Percentiles rank a stretch among this genome's conserved stretches.
phyloP scores from a whole-genome alignment of 306 rosid species.

The Sicyos baderoa region DNA sequence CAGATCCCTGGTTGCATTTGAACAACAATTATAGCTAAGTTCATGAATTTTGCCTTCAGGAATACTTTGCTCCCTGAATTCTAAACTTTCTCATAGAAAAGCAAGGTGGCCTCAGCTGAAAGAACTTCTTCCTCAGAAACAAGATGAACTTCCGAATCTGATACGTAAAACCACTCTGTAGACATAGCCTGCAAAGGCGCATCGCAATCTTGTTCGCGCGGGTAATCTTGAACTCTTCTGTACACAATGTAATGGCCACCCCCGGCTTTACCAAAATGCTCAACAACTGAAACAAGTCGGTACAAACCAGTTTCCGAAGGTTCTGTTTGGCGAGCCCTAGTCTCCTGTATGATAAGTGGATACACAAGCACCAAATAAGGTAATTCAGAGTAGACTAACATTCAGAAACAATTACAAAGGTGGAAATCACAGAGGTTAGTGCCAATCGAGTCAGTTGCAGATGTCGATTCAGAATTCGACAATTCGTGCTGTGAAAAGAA shows the following conservation, averaged over 20 bases:
- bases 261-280: slow-evolving; percentile 76
- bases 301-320: slow-evolving; percentile 44
- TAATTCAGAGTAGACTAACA: background rate
- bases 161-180: slow-evolving; percentile 58
- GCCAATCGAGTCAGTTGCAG: background rate
- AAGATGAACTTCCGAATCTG: slow-evolving; percentile 66
- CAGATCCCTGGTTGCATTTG: too few relatives aligned
- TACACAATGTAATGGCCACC: slow-evolving; percentile 92
- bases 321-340: slow-evolving; percentile 23
- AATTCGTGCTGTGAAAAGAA: background rate
- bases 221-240: slow-evolving; percentile 41
- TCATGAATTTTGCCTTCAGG: too few relatives aligned
- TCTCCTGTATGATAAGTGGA: slow-evolving; percentile 34
- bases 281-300: slow-evolving; percentile 70
- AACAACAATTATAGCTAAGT: background rate
- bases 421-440: background rate
- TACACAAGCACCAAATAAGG: slow-evolving; percentile 10
- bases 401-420: background rate
- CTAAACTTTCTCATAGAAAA: slow-evolving; percentile 68
- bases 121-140: slow-evolving; percentile 65
- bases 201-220: slow-evolving; percentile 22
- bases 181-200: slow-evolving; percentile 24
- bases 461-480: background rate
- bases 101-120: slow-evolving; percentile 79
- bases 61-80: slow-evolving; percentile 24